Evolutionary conservation across 2,329 filamentous ascomycete species (phyloP).

Genomic region (Xylaria sp.): DNA sequence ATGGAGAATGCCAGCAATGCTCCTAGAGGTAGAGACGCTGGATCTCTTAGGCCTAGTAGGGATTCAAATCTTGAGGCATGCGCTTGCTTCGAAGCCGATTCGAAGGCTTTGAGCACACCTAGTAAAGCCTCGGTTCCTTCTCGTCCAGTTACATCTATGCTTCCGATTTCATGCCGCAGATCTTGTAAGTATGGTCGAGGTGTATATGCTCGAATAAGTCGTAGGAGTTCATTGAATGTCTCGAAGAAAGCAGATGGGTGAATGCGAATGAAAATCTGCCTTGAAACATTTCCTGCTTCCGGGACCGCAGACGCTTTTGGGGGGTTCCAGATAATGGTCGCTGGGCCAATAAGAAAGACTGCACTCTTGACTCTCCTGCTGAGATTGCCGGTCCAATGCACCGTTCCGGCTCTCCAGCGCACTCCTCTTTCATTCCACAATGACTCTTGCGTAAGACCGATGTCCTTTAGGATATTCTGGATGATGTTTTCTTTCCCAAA

Average conservation of each 20-base stretch:
- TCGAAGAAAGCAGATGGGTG: constrained; percentile 85
- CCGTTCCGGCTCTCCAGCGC: constrained; percentile 73
- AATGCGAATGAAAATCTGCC: constrained; percentile 74
- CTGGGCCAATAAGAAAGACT: constrained; percentile 73
- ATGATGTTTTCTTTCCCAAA: constrained; percentile 74
- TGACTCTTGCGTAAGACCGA: constrained; percentile 71
- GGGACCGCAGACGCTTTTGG: constrained; percentile 43
- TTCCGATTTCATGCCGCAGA: constrained; percentile 73
- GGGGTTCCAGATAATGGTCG: constrained; percentile 80
- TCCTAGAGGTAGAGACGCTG: constrained; percentile 75
- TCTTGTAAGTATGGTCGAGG: constrained; percentile 74
- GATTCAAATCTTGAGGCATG: constrained; percentile 63
- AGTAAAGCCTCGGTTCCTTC: constrained; percentile 82
- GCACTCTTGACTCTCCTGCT: constrained; percentile 65
- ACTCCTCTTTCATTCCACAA: constrained; percentile 72
- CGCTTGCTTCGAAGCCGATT: constrained; percentile 49
- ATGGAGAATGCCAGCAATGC: constrained; percentile 78
- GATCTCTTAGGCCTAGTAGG: constrained; percentile 71
- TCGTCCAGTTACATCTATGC: constrained; percentile 70
- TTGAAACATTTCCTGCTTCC: constrained; percentile 41
- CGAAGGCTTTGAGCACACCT: constrained; percentile 69
- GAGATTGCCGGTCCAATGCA: constrained; percentile 62
- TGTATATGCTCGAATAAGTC: constrained; percentile 67
- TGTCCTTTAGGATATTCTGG: constrained; percentile 70
- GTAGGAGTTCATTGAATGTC: constrained; percentile 71